These are phyloP conservation scores for Globisporangium emineosum DNA, from an alignment of 352 stramenopile species.

Conservation along the genomic window DNA sequence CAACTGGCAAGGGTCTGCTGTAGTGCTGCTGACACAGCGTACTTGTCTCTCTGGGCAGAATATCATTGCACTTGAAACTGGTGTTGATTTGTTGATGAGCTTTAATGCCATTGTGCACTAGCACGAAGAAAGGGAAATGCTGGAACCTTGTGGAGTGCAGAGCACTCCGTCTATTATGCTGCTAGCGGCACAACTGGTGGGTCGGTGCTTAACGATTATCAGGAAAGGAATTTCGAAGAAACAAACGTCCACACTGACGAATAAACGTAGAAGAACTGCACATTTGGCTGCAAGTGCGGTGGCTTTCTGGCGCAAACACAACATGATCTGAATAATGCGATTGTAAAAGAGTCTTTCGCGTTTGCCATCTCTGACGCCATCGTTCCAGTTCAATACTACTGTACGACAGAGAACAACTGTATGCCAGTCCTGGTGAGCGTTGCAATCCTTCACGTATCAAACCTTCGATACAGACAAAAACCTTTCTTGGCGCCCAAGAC, in stretches of 20 bases:
- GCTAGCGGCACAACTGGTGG: neutral
- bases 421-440: neutral
- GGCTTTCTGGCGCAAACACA: neutral
- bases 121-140: neutral
- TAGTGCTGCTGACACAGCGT: neutral
- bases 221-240: neutral
- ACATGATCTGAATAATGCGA: neutral
- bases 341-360: neutral
- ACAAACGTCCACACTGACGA: neutral
- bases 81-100: neutral
- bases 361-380: constrained; percentile 4
- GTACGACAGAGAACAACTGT: neutral
- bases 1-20: neutral
- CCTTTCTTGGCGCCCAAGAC: constrained; percentile 50
- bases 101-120: neutral
- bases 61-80: neutral
- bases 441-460: constrained; percentile 20
- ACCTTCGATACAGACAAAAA: constrained; percentile 38
- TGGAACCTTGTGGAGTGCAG: neutral
- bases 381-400: constrained; percentile 6
- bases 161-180: no score
- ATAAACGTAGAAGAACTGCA: constrained; percentile 4
- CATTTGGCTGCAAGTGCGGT: neutral
- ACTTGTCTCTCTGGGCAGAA: neutral
- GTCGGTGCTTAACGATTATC: neutral